Evolutionary conservation across 768 basidiomycete genomes (phyloP).

Genomic region (Chalciporus chontae): DNA sequence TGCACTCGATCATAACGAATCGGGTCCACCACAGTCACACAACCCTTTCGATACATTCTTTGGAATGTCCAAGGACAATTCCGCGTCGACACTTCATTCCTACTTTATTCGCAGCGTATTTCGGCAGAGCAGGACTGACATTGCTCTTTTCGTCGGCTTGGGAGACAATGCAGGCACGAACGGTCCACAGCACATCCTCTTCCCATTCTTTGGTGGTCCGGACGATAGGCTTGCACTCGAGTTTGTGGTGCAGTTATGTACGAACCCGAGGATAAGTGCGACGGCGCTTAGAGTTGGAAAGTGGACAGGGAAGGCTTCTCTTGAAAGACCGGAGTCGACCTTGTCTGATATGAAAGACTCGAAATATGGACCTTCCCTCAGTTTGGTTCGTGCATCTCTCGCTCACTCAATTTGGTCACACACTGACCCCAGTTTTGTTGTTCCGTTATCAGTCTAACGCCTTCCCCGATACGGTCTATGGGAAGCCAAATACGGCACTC

Average conservation of each 20-base stretch:
- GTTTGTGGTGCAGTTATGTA: conserved; percentile 78
- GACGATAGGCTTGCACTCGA: conserved; percentile 86
- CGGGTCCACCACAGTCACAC: conserved; percentile 10
- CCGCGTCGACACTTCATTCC: conserved; percentile 60
- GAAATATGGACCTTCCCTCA: conserved; percentile 12
- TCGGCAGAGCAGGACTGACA: conserved; percentile 63
- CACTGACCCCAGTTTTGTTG: conserved; percentile 1
- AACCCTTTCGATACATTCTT: conserved; percentile 84
- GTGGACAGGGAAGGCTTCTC: conserved; percentile 36
- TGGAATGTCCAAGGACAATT: conserved; percentile 47
- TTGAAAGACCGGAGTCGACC: conserved; percentile 49
- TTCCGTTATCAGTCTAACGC: conserved; percentile 38
- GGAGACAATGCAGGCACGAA: conserved; percentile 33
- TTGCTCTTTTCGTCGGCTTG: conserved; percentile 84
- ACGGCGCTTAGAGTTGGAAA: conserved; percentile 67
- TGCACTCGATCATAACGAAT: conserved; percentile 28
- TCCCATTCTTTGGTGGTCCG: conserved; percentile 92
- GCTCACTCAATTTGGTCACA: neutral
- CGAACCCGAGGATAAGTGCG: conserved; percentile 58
- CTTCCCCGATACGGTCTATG: conserved; percentile 73
- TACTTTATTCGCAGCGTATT: conserved; percentile 87
- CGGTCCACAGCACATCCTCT: conserved; percentile 58
- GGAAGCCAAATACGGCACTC: conserved; percentile 56
- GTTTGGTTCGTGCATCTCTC: conserved; percentile 10
- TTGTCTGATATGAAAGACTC: conserved; percentile 56